A percentile compares a stretch with the other conserved stretches of the same genome.
phyloP scores from a whole-genome alignment of 192 early-diverging fungal genomes.

The Coemansia sp. region DNA sequence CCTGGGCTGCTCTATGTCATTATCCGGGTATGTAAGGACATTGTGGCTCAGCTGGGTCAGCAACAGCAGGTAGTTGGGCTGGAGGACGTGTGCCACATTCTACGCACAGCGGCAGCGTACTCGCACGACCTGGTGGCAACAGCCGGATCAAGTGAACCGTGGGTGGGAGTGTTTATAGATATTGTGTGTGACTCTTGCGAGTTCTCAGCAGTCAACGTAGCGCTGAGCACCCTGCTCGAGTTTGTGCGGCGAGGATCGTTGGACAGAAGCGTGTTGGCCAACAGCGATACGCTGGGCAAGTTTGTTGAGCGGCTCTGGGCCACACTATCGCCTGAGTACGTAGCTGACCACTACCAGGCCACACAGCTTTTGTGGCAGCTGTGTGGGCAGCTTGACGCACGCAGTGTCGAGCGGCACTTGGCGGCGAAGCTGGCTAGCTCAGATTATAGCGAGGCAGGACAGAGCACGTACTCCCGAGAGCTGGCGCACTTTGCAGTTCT shows the following conservation, averaged over 20 bases:
- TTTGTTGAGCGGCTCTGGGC: conserved; percentile 61
- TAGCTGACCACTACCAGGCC: conserved; percentile 59
- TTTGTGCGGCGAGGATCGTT: conserved; percentile 27
- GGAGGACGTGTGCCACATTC: conserved; percentile 38
- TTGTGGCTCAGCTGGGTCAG: conserved; percentile 14
- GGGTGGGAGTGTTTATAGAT: conserved; percentile 27
- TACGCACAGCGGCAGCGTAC: conserved; percentile 26
- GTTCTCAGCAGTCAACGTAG: conserved; percentile 15
- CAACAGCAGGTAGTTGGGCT: conserved; percentile 1
- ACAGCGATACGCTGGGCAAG: background rate
- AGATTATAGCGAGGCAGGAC: background rate
- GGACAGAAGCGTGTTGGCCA: background rate
- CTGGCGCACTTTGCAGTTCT: conserved; percentile 30
- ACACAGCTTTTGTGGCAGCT: conserved; percentile 68
- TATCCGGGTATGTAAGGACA: conserved; percentile 19
- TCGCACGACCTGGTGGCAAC: conserved; percentile 28
- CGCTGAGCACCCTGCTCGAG: conserved; percentile 27
- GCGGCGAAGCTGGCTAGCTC: conserved; percentile 17
- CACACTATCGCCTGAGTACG: conserved; percentile 57
- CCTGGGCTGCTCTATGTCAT: conserved; percentile 29
- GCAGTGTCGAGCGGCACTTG: conserved; percentile 28
- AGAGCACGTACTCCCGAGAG: conserved; percentile 2
- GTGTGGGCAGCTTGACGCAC: conserved; percentile 19
- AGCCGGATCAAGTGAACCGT: too few species aligned
- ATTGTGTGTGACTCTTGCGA: conserved; percentile 8